Percentiles rank a stretch among this genome's conserved stretches.
Conservation (phyloP, 108 stramenopile species). For the Cyclotella sp. region DNA sequence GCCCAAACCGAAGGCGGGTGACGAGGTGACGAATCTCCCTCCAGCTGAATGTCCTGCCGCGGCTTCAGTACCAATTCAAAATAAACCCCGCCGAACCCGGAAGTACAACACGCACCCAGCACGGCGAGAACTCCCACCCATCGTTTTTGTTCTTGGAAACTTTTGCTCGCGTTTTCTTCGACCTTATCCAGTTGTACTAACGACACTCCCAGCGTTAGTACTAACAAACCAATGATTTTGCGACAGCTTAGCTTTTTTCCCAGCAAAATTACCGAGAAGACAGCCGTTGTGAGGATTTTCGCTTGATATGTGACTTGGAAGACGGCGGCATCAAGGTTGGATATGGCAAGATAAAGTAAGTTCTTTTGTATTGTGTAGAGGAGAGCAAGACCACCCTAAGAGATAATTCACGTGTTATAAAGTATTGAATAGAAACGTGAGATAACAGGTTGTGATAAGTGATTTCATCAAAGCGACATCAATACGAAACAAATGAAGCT, state of each 20-base stretch:
- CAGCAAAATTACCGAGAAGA: slow-evolving; percentile 93
- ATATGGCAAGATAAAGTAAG: slow-evolving; percentile 94
- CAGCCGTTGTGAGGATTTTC: slow-evolving; percentile 97
- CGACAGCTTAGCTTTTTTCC: slow-evolving; percentile 74
- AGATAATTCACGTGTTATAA: background rate
- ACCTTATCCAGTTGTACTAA: slow-evolving; percentile 79
- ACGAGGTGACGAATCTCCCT: slow-evolving; percentile 48
- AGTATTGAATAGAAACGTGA: background rate
- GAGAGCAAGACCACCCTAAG: slow-evolving; percentile 70
- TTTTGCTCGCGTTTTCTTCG: slow-evolving; percentile 37
- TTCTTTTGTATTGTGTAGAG: slow-evolving; percentile 98
- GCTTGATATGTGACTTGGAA: slow-evolving; percentile 98
- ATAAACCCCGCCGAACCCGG: slow-evolving; percentile 96
- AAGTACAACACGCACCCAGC: slow-evolving; percentile 91
- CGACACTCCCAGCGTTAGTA: slow-evolving; percentile 93
- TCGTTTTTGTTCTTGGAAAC: slow-evolving; percentile 61
- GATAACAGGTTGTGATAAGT: background rate
- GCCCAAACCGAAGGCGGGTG: slow-evolving; percentile 86
- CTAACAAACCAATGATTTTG: slow-evolving; percentile 71
- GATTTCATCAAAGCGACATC: no score
- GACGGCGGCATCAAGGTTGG: slow-evolving; percentile 95
- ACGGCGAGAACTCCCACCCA: slow-evolving; percentile 93
- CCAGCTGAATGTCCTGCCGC: slow-evolving; percentile 13
- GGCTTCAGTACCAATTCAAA: slow-evolving; percentile 97
- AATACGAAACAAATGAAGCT: background rate